Base-by-base conservation (phyloP, 2,329 filamentous ascomycete species). In the Sclerotinia trifoliorum region DNA sequence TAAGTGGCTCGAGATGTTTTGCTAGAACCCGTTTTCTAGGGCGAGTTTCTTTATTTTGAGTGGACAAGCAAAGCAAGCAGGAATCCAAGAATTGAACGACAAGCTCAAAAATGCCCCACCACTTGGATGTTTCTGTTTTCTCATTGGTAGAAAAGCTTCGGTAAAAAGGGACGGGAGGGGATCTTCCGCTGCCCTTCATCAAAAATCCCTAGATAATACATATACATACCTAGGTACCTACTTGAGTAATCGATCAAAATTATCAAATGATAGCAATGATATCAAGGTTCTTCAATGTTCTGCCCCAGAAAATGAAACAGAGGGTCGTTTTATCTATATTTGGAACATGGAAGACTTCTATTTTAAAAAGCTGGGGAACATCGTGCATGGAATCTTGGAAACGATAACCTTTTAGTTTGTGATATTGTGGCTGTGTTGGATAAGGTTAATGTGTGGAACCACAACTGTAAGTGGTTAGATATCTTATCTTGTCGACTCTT, bases 251-350 rank as follows among this genome's bases (percentile, higher is more conserved):
- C 5, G 39, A 15, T 13, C 35, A 39, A 39, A 35, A 35, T 10
- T 35, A 35, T 35, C n/a, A n/a, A n/a, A n/a, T n/a, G n/a, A n/a
- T n/a, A n/a, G n/a, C 10, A 42, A 42, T 42, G 11, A 42, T 42
- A 42, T 42, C 13, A 42, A 39, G 2, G 17, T 32, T 32, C 26
- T 55, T 32, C 52, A 32, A 32, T 32, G 29, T 54, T 29, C 29
- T 54, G 39, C 13, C 39, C 39, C 51, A 13, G 29, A 32, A 5
- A 21, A 19, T 13, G 17, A 32, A 21, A 55, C 13, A 6, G 39
- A 24, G 32, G 55, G 21, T 57, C 48, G 42, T 61, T n/a, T 3
- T 39, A n/a, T 48, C 57, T 61, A 48, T 61, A n/a, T 61, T 61
- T 19, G 26, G 26, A 48, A 48, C 26, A 35, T 10, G 5, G 5